Conservation (phyloP, 306 rosid genomes). For the Fragaria nilgerrensis region DNA sequence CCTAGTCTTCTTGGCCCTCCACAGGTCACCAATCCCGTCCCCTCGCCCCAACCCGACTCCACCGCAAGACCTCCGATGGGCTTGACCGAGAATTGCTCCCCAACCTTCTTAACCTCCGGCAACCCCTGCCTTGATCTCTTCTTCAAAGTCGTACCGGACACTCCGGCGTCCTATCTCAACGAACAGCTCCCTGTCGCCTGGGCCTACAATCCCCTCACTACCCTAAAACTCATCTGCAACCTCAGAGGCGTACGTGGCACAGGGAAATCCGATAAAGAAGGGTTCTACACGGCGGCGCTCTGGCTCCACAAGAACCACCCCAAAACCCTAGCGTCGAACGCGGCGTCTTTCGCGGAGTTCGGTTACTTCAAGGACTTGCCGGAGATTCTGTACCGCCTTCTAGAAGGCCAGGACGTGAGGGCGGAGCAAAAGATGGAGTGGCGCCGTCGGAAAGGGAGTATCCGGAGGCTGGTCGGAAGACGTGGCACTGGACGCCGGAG, state of each 20-base stretch:
- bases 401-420: constrained; percentile 45
- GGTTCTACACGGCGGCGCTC: constrained; percentile 49
- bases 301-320: constrained; percentile 64
- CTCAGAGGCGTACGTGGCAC: constrained; percentile 66
- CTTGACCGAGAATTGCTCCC: constrained; percentile 17
- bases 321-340: constrained; percentile 48
- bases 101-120: neutral
- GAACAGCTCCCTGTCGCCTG: constrained; percentile 37
- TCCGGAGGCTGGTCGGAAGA: neutral
- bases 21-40: constrained; percentile 25
- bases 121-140: neutral
- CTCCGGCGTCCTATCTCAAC: constrained; percentile 25
- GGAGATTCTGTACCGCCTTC: constrained; percentile 58
- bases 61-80: constrained; percentile 11
- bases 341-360: constrained; percentile 52
- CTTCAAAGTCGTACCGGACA: constrained; percentile 41
- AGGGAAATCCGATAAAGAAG: constrained; percentile 51
- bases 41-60: neutral
- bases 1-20: constrained; percentile 45
- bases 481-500: neutral
- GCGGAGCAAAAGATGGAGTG: constrained; percentile 29
- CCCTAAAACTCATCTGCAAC: constrained; percentile 70
- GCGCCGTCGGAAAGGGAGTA: constrained; percentile 18
- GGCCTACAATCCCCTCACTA: constrained; percentile 46
- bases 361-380: constrained; percentile 77